Percentiles rank a stretch among this genome's conserved stretches.
Conservation (phyloP, 768 basidiomycete species). For the Nevesoporus exiguus region DNA sequence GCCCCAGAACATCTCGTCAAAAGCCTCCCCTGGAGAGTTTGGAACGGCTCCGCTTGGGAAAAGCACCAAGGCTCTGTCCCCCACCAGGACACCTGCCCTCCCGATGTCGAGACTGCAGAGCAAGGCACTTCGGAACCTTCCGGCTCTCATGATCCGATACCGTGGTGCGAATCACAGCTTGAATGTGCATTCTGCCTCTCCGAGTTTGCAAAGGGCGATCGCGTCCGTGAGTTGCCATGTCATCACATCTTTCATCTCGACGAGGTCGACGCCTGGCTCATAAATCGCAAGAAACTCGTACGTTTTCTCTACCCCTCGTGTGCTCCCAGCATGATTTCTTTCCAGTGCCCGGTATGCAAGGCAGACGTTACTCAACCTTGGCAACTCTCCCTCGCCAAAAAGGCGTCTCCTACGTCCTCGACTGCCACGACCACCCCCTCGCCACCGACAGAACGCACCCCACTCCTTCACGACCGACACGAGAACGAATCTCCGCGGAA, state of each 20-base stretch:
- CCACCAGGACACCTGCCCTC: constrained; percentile 25
- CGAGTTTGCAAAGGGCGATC: constrained; percentile 82
- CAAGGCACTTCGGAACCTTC: constrained; percentile 20
- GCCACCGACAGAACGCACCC: constrained; percentile 32
- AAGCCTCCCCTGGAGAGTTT: constrained; percentile 76
- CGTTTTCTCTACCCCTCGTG: constrained; percentile 28
- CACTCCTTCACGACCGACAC: constrained; percentile 27
- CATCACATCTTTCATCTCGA: constrained; percentile 92
- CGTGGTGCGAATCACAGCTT: constrained; percentile 77
- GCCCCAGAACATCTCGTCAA: constrained; percentile 80
- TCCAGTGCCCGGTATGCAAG: constrained; percentile 88
- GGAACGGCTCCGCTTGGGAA: constrained; percentile 80
- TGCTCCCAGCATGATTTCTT: constrained; percentile 4
- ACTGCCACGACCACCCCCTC: constrained; percentile 6
- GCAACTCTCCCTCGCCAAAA: constrained; percentile 21
- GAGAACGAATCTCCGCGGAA: constrained; percentile 11
- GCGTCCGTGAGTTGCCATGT: constrained; percentile 88
- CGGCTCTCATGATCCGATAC: constrained; percentile 38
- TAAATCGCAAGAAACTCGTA: constrained; percentile 89
- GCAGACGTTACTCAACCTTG: constrained; percentile 80
- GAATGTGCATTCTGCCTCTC: constrained; percentile 95
- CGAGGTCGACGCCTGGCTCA: constrained; percentile 91
- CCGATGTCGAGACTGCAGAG: constrained; percentile 40
- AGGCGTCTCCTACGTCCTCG: constrained; percentile 6
- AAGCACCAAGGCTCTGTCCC: constrained; percentile 50